These are phyloP conservation scores for Cyberlindnera xishuangbannaensis DNA, from an alignment of 805 yeast genomes.

Conservation along the genomic window DNA sequence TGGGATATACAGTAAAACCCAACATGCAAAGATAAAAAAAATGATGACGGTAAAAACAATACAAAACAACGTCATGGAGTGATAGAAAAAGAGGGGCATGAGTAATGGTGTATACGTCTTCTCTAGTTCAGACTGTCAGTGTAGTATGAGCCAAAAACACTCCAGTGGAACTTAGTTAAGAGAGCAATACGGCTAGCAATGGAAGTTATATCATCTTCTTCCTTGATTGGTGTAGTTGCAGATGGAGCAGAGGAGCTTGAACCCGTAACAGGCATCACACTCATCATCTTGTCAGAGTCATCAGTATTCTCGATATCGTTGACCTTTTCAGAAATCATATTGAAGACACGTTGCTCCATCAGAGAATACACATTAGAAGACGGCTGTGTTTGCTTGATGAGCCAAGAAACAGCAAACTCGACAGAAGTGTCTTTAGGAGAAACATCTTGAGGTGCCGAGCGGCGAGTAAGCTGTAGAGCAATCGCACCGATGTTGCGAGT, in stretches of 20 bases:
- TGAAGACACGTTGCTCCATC: slow-evolving; percentile 62
- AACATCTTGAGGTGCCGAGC: slow-evolving; percentile 25
- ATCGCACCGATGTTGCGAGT: slow-evolving; percentile 72
- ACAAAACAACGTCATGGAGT: neutral
- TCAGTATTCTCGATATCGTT: slow-evolving; percentile 22
- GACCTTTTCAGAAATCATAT: slow-evolving; percentile 37
- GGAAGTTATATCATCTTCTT: slow-evolving; percentile 46
- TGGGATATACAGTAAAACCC: neutral
- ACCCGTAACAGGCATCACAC: slow-evolving; percentile 10
- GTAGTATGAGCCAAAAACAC: slow-evolving; percentile 72
- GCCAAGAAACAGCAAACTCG: slow-evolving; percentile 70
- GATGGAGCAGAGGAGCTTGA: slow-evolving; percentile 11
- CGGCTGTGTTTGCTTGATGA: slow-evolving; percentile 83
- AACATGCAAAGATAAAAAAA: neutral
- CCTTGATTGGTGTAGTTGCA: slow-evolving; percentile 16
- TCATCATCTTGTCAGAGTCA: slow-evolving; percentile 5
- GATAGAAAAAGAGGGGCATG: neutral
- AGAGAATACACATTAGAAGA: slow-evolving; percentile 67
- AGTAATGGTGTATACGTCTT: neutral
- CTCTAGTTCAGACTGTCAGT: slow-evolving; percentile 5
- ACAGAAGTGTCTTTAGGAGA: slow-evolving; percentile 16
- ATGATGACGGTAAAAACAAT: too few relatives aligned
- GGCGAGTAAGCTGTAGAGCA: slow-evolving; percentile 58
- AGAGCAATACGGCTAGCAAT: slow-evolving; percentile 50
- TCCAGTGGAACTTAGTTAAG: slow-evolving; percentile 72